Base-by-base conservation (phyloP, 192 early-diverging fungal genomes). In the Backusella macrospora region DNA sequence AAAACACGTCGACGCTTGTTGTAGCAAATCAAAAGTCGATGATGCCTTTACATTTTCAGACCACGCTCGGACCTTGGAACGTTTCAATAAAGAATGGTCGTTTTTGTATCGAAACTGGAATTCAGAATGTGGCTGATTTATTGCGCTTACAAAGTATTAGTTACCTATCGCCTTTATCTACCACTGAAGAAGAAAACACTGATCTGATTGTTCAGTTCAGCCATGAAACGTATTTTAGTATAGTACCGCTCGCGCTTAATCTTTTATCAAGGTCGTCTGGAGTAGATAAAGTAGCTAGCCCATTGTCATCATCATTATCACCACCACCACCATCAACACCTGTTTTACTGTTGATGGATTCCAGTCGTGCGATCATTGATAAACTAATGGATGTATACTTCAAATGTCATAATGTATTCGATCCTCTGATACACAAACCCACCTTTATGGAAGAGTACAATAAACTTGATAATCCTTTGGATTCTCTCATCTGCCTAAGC, bases 361-460 rank as follows among this genome's bases (percentile, higher is more conserved):
- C 52, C 7, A 59, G 26, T 59, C 52, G n/a, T 5, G 16, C 52
- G 9, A 9, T 59, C 9, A 26, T 59, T 59, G 21, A 26, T 59
- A 59, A 23, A 23, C 21, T 59, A 12, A 10, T 59, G 18, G 52
- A 59, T 26, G 52, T 59, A 13, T 59, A 59, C 52, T 59, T 59
- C 18, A 59, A 59, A 23, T 59, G 52, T 12, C 52, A 59, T 23
- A 59, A 59, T 29, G 4, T 23, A 59, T 59, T 59, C 52, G 52
- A 59, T 14, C 52, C 52, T 59, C 21, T 59, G 52, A 14, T 59
- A 26, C 52, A 59, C 52, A 59, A 59, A 59, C 21, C 52, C 5
- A 59, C 52, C 9, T 59, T 59, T 59, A 59, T 59, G 52, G 23
- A 59, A 5, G 9, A 59, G 21, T 59, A 59, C 52, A 59, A 59